These are phyloP conservation scores for Russula sp. DNA, from an alignment of 768 basidiomycete genomes.

Conservation along the genomic window DNA sequence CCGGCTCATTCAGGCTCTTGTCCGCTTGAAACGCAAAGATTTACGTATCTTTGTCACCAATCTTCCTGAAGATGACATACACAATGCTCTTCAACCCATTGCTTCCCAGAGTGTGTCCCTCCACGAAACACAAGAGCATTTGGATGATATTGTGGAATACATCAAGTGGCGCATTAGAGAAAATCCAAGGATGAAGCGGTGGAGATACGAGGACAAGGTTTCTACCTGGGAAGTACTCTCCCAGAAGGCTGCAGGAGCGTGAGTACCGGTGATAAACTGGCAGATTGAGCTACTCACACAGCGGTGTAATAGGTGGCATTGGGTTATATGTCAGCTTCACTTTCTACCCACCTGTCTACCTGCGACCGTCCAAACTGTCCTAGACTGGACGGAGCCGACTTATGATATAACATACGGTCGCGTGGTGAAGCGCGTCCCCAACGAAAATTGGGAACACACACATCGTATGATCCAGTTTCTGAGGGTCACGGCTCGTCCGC, in stretches of 20 bases:
- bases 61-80: background rate
- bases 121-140: slow-evolving; percentile 4
- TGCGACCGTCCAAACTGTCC: slow-evolving; percentile 14
- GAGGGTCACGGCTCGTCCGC: slow-evolving; percentile 13
- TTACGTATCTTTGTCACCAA: slow-evolving; percentile 11
- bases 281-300: background rate
- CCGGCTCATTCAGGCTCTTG: slow-evolving; percentile 8
- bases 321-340: slow-evolving; percentile 24
- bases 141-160: background rate
- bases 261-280: background rate
- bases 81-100: background rate
- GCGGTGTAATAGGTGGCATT: slow-evolving; percentile 23
- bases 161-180: slow-evolving; percentile 18
- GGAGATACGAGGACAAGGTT: slow-evolving; percentile 7
- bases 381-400: slow-evolving; percentile 19
- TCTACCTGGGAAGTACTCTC: slow-evolving; percentile 12
- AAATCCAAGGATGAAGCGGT: slow-evolving; percentile 21
- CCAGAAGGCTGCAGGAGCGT: slow-evolving; percentile 9
- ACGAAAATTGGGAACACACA: slow-evolving; percentile 16
- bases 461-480: slow-evolving; percentile 23
- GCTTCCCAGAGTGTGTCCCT: slow-evolving; percentile 5
- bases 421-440: slow-evolving; percentile 21
- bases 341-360: slow-evolving; percentile 17
- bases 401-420: slow-evolving; percentile 23
- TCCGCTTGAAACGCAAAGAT: slow-evolving; percentile 3